Conservation (phyloP, 2,329 filamentous ascomycete species). For the Rutstroemia sp. region DNA sequence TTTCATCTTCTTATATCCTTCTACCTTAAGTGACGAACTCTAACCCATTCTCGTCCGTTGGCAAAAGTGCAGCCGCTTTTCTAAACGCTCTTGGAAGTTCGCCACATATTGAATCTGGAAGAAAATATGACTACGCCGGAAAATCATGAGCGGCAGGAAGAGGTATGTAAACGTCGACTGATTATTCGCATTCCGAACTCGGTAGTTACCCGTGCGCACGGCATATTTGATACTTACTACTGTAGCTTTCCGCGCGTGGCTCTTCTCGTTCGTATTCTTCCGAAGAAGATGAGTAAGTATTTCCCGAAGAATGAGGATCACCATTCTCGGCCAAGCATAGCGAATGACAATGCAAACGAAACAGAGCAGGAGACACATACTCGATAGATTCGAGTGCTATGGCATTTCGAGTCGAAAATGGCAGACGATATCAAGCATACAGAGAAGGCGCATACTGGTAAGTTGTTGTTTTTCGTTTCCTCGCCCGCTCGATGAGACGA, state of each 20-base stretch:
- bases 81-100: no score
- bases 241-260: background rate
- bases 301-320: background rate
- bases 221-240: background rate
- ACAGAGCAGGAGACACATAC: slow-evolving; percentile 16
- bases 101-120: background rate
- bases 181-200: background rate
- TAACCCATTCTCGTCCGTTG: background rate
- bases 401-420: slow-evolving; percentile 35
- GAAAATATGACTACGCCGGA: background rate
- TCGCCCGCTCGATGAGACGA: background rate
- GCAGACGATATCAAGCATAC: slow-evolving; percentile 40
- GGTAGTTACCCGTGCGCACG: background rate
- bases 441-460: slow-evolving; percentile 35
- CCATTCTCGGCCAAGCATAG: background rate
- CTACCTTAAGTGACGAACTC: background rate
- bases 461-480: background rate
- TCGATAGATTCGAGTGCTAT: slow-evolving; percentile 31
- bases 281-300: slow-evolving; percentile 4
- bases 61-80: no score
- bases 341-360: background rate
- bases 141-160: background rate
- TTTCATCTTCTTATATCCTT: background rate
- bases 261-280: background rate
- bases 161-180: background rate